Percentiles rank a stretch among this genome's conserved stretches.
phyloP scores from a whole-genome alignment of 208 protist species.

The Leptomonas pyrrhocoris region DNA sequence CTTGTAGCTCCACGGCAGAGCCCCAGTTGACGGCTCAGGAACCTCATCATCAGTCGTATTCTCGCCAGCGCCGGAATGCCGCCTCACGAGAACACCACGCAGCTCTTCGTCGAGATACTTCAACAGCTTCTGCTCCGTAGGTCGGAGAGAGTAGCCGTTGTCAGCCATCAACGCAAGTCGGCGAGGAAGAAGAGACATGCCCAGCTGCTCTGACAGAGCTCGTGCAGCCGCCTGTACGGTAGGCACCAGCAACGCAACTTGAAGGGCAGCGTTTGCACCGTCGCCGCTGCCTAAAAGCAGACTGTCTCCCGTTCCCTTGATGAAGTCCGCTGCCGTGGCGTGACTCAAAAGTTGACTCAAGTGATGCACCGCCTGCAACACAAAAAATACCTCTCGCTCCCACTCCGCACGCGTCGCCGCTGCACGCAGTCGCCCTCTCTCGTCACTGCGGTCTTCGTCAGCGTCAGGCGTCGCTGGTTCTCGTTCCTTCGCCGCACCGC shows the following conservation, averaged over 20 bases:
- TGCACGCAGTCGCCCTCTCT: background rate
- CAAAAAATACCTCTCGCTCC: constrained; percentile 23
- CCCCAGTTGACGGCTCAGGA: background rate
- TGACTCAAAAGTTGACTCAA: constrained; percentile 6
- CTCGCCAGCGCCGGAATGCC: background rate
- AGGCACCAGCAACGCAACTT: constrained; percentile 7
- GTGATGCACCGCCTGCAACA: constrained; percentile 22
- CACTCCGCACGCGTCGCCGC: constrained; percentile 3
- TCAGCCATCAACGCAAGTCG: constrained; percentile 12
- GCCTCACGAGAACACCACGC: constrained; percentile 7
- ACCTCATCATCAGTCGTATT: background rate
- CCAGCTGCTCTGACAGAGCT: constrained; percentile 44
- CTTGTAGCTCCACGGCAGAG: constrained; percentile 10
- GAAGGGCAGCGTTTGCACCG: background rate
- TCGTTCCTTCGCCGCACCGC: background rate
- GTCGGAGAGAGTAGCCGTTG: constrained; percentile 1
- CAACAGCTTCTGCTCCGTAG: constrained; percentile 18
- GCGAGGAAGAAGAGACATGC: constrained; percentile 29
- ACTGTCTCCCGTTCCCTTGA: too few species aligned
- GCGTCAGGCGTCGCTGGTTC: background rate
- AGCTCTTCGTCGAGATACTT: constrained; percentile 19
- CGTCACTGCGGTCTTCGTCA: background rate
- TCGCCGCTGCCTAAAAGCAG: background rate
- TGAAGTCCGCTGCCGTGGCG: background rate
- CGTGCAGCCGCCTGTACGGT: constrained; percentile 38